Conservation (phyloP, 2,329 filamentous ascomycete genomes). For the Calonectria pauciramosa region DNA sequence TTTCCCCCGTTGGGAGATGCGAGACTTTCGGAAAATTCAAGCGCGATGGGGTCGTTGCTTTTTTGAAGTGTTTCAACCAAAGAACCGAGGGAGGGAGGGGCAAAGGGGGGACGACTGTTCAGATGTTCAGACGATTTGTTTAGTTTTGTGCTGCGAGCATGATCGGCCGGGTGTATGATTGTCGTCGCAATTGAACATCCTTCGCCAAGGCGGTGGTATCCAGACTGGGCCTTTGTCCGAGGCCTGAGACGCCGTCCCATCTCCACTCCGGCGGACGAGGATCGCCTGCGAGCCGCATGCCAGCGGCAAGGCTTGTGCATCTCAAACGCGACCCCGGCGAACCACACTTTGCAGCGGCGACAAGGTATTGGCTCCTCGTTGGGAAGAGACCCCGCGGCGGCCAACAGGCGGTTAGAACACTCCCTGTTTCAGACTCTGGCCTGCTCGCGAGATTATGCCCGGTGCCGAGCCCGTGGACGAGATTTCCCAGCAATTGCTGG, state of each 20-base stretch:
- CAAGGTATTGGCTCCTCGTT: constrained; percentile 12
- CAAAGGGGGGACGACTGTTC: background rate
- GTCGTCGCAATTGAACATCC: background rate
- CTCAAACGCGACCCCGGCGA: constrained; percentile 2
- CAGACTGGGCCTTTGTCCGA: constrained; percentile 34
- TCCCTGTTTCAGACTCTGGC: constrained; percentile 40
- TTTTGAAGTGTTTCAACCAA: background rate
- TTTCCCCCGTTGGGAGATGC: background rate
- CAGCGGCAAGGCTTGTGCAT: background rate
- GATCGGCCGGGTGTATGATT: background rate
- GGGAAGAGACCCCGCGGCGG: constrained; percentile 16
- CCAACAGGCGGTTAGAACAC: constrained; percentile 28
- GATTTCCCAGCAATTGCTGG: constrained; percentile 43
- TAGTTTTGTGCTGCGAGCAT: background rate
- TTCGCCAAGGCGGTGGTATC: constrained; percentile 5
- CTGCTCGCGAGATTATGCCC: constrained; percentile 23
- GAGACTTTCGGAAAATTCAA: constrained; percentile 2
- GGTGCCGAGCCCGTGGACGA: constrained; percentile 11
- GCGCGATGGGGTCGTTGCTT: background rate
- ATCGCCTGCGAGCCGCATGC: constrained; percentile 20
- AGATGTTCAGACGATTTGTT: background rate
- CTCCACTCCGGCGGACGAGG: constrained; percentile 30
- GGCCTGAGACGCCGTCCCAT: constrained; percentile 38
- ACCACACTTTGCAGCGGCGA: background rate
- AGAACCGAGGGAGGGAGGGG: background rate